These are phyloP conservation scores for Endotrypanum monterogeii DNA, from an alignment of 208 protist species.

Conservation along the genomic window DNA sequence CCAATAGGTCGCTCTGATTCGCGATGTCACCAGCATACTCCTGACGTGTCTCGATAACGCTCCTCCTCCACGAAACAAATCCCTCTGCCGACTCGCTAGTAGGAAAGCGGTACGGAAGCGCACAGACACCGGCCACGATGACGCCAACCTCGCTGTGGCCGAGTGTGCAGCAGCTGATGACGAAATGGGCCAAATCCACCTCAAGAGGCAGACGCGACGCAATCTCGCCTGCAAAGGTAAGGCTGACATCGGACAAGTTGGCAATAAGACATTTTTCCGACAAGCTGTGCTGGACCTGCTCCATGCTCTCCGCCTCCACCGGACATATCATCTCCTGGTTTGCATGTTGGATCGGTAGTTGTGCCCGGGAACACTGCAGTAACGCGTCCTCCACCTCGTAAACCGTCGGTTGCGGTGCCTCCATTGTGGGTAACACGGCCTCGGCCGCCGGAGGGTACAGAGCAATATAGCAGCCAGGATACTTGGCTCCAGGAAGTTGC, in stretches of 20 bases:
- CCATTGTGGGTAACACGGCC: slow-evolving; percentile 45
- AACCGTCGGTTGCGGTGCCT: slow-evolving; percentile 35
- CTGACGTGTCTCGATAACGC: slow-evolving; percentile 48
- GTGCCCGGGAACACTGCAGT: slow-evolving; percentile 70
- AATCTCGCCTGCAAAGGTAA: slow-evolving; percentile 88
- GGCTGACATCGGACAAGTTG: slow-evolving; percentile 39
- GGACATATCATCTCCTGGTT: slow-evolving; percentile 41
- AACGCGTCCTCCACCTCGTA: slow-evolving; percentile 75
- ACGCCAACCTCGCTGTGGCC: slow-evolving; percentile 77
- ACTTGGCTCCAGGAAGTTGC: slow-evolving; percentile 35
- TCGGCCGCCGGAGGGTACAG: slow-evolving; percentile 66
- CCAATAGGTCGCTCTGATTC: slow-evolving; percentile 78
- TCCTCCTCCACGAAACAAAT: slow-evolving; percentile 38
- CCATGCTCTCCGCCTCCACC: slow-evolving; percentile 56
- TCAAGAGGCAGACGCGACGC: slow-evolving; percentile 71
- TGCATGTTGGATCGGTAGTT: slow-evolving; percentile 51
- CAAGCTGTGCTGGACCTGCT: slow-evolving; percentile 69
- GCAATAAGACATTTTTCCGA: slow-evolving; percentile 79
- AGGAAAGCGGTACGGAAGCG: slow-evolving; percentile 54
- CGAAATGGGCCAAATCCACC: slow-evolving; percentile 72
- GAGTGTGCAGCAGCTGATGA: slow-evolving; percentile 76
- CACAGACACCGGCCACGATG: slow-evolving; percentile 59
- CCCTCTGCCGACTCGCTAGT: slow-evolving; percentile 32
- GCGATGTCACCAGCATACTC: slow-evolving; percentile 72
- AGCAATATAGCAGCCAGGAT: slow-evolving; percentile 70